phyloP scores from a whole-genome alignment of 2,329 filamentous ascomycete species.

The Xylariaceae sp. region DNA sequence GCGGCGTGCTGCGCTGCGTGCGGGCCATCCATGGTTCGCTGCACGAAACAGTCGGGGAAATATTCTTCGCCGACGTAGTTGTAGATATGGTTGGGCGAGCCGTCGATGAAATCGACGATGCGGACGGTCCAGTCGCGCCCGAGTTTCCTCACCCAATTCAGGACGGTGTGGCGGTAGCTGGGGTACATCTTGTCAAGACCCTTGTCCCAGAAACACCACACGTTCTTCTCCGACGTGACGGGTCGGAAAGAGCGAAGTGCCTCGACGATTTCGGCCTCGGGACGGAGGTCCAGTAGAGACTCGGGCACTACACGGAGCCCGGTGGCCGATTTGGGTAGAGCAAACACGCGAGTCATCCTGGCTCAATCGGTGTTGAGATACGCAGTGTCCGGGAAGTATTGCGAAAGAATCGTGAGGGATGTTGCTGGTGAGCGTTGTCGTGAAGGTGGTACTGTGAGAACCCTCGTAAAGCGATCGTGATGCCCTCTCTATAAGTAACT shows the following conservation, averaged over 20 bases:
- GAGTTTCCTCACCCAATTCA: slow-evolving; percentile 40
- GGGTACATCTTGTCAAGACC: slow-evolving; percentile 35
- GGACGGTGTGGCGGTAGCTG: slow-evolving; percentile 35
- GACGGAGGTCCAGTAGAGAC: slow-evolving; percentile 27
- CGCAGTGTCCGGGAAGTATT: too few species aligned
- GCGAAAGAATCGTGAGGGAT: too few species aligned
- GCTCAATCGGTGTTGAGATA: background rate
- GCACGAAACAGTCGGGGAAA: slow-evolving; percentile 35
- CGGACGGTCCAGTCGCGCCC: slow-evolving; percentile 38
- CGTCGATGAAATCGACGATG: slow-evolving; percentile 33
- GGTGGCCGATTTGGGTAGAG: slow-evolving; percentile 22
- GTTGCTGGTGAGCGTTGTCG: too few species aligned
- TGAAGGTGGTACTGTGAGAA: too few species aligned
- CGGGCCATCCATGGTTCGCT: slow-evolving; percentile 36
- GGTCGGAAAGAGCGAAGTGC: slow-evolving; percentile 28
- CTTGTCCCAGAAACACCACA: slow-evolving; percentile 43
- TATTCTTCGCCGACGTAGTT: slow-evolving; percentile 31
- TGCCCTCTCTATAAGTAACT: too few species aligned
- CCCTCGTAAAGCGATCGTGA: too few species aligned
- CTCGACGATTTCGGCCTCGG: slow-evolving; percentile 29
- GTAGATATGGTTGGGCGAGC: slow-evolving; percentile 33
- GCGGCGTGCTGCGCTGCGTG: slow-evolving; percentile 39
- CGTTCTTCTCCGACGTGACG: slow-evolving; percentile 38
- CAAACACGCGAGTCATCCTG: slow-evolving; percentile 15
- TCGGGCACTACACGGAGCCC: slow-evolving; percentile 19